Evolutionary conservation across 768 basidiomycete species (phyloP), one percentile per base, ranked within the genome.

Genomic region (Mycena floridula): DNA sequence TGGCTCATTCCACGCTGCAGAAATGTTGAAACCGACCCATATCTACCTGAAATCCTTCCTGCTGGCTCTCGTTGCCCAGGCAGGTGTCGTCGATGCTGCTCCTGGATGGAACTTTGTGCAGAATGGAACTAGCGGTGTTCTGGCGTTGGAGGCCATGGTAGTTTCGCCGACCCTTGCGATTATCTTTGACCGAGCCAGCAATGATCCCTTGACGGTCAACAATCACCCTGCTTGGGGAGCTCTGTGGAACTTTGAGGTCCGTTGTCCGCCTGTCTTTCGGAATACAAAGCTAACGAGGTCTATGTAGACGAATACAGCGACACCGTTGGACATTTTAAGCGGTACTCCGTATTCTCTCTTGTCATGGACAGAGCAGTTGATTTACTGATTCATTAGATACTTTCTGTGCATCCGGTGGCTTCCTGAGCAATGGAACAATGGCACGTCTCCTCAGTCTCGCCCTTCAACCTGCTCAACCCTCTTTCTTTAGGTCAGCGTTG

Each of bases 341-440:
- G n/a, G n/a, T n/a, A n/a, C n/a, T n/a, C n/a, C n/a, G n/a, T n/a
- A n/a, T n/a, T n/a, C n/a, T n/a, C n/a, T n/a, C n/a, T n/a, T n/a
- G n/a, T n/a, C n/a, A n/a, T n/a, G n/a, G n/a, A n/a, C n/a, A n/a
- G n/a, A n/a, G n/a, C n/a, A n/a, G n/a, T n/a, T n/a, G n/a, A n/a
- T n/a, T n/a, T n/a, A n/a, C n/a, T 53, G 62, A 78, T 20, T 49
- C 69, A 28, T 75, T 75, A 8, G 82, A 85, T 59, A 59, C 74
- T 0, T 82, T 82, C 63, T 82, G 79, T 51, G 79, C 80, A 7
- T 73, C 71, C 21, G 65, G 77, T 36, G 44, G 50, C 8, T 65
- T 74, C 2, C 56, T 79, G n/a, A 76, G 69, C 0, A 78, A 81
- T 55, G 80, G 80, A 7, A 76, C 74, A 2, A 80, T 77, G 77